Evolutionary conservation across 768 basidiomycete species (phyloP).

Genomic region (Podaxis pistillaris): DNA sequence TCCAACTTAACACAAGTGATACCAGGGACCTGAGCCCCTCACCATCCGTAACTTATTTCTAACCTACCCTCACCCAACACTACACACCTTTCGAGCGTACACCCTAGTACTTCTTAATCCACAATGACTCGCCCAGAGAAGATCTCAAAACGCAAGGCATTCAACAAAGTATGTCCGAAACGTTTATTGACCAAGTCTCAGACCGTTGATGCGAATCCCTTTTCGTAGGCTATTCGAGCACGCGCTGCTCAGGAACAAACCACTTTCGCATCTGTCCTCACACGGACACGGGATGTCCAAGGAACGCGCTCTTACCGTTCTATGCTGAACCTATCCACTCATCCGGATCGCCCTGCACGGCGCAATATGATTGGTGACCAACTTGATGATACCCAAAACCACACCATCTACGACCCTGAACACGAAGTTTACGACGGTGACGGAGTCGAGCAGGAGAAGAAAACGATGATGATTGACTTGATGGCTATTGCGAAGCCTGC

Average conservation of each 20-base stretch:
- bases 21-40: background rate
- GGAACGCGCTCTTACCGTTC: conserved; percentile 8
- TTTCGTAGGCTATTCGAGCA: conserved; percentile 6
- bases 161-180: conserved; percentile 6
- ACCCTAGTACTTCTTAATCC: background rate
- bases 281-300: background rate
- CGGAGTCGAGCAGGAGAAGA: background rate
- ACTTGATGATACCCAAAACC: background rate
- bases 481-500: conserved; percentile 14
- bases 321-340: conserved; percentile 8
- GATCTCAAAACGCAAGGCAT: conserved; percentile 13
- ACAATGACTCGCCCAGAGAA: conserved; percentile 14
- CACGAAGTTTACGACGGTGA: background rate
- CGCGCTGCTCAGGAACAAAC: conserved; percentile 11
- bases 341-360: background rate
- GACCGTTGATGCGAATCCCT: too few species aligned
- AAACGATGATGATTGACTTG: conserved; percentile 6
- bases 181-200: background rate
- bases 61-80: background rate
- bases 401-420: background rate
- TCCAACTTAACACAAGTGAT: background rate
- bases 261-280: conserved; percentile 7
- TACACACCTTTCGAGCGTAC: background rate
- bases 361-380: background rate
- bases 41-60: background rate